Percentiles rank a stretch among this genome's conserved stretches.
Conservation (phyloP, 305 asterid genomes). For the Nicotiana rustica region DNA sequence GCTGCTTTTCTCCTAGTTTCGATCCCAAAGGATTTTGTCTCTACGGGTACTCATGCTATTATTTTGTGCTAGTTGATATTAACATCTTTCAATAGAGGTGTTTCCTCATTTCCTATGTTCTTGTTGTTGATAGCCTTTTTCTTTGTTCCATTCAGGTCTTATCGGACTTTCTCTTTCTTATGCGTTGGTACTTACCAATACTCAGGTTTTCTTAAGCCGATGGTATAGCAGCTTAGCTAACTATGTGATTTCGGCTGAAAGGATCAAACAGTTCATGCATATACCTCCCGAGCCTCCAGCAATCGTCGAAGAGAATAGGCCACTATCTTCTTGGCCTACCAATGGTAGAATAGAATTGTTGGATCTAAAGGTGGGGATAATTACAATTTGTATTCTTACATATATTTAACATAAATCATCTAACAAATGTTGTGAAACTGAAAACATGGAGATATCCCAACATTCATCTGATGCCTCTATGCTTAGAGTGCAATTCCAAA, state of each 20-base stretch:
- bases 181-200: constrained; percentile 58
- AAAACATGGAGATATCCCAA: too few species aligned
- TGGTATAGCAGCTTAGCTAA: constrained; percentile 72
- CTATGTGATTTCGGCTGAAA: constrained; percentile 67
- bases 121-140: neutral
- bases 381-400: neutral
- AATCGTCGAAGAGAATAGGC: constrained; percentile 59
- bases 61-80: neutral
- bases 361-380: constrained; percentile 57
- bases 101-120: neutral
- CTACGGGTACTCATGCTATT: constrained; percentile 55
- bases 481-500: neutral
- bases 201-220: constrained; percentile 65
- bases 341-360: constrained; percentile 64
- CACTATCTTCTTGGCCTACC: constrained; percentile 69
- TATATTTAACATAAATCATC: neutral
- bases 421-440: neutral
- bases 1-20: constrained; percentile 61
- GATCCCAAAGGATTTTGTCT: constrained; percentile 52
- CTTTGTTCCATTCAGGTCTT: constrained; percentile 54
- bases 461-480: neutral
- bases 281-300: constrained; percentile 73
- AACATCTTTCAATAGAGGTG: neutral
- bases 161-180: constrained; percentile 82
- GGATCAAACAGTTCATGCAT: constrained; percentile 80